These are phyloP conservation scores for Leucocoprinus gongylophorus DNA, from an alignment of 1,284 basidiomycete species.

Conservation along the genomic window DNA sequence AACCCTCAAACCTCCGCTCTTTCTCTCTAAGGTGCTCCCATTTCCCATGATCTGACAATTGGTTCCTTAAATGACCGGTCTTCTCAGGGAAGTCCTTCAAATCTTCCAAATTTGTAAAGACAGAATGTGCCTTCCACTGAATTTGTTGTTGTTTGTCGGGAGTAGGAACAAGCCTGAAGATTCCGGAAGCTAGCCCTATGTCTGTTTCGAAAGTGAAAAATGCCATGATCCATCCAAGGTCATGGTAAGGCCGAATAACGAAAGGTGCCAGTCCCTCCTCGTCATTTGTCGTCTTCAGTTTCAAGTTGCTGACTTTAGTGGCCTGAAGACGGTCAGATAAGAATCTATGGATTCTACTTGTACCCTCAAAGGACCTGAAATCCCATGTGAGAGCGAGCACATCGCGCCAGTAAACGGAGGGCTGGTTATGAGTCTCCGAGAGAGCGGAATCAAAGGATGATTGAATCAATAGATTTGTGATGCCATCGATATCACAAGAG, in stretches of 20 bases:
- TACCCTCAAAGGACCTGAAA: conserved; percentile 51
- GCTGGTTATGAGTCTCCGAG: conserved; percentile 14
- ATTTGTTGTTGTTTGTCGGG: conserved; percentile 26
- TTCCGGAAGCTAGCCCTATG: conserved; percentile 42
- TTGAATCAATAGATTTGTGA: conserved; percentile 33
- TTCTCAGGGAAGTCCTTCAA: conserved; percentile 47
- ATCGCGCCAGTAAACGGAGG: conserved; percentile 45
- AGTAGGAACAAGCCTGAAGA: conserved; percentile 49
- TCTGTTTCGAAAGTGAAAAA: conserved; percentile 50
- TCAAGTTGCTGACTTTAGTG: conserved; percentile 32
- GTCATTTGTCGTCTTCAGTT: conserved; percentile 23
- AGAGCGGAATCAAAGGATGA: conserved; percentile 29
- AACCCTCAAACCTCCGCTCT: conserved; percentile 34
- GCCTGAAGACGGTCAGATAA: conserved; percentile 36
- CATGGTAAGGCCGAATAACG: conserved; percentile 34
- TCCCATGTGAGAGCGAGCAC: conserved; percentile 57
- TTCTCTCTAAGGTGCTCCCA: conserved; percentile 25
- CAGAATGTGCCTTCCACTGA: conserved; percentile 51
- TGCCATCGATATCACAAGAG: conserved; percentile 29
- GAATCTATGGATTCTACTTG: conserved; percentile 34
- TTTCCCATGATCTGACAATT: conserved; percentile 27
- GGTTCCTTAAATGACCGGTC: conserved; percentile 31
- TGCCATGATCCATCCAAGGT: conserved; percentile 48
- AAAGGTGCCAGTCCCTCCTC: conserved; percentile 4
- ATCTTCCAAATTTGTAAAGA: conserved; percentile 53